phyloP scores from a whole-genome alignment of 140 eudicot genomes.

The Cichorium intybus region DNA sequence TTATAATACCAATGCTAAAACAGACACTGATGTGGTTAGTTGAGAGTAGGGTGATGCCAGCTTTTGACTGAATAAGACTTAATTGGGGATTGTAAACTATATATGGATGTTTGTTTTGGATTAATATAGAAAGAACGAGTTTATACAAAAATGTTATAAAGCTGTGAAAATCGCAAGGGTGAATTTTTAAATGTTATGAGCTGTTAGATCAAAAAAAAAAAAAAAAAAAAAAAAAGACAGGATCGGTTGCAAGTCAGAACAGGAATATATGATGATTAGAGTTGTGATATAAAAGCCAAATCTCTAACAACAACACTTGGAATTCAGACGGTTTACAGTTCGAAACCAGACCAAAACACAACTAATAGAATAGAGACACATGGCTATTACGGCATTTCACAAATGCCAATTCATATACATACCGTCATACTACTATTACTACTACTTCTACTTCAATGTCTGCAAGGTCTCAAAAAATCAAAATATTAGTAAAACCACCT shows the following conservation, averaged over 20 bases:
- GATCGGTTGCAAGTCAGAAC: not conserved
- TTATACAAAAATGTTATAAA: no score
- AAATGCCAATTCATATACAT: constrained; percentile 27
- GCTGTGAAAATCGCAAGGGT: no score
- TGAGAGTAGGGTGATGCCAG: no score
- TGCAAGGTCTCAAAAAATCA: constrained; percentile 18
- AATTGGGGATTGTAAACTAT: no score
- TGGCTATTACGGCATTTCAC: constrained; percentile 19
- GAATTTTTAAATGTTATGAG: no score
- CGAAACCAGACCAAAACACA: not conserved
- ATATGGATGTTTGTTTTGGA: no score
- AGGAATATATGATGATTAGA: not conserved
- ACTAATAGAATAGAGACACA: not conserved
- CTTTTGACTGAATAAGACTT: no score
- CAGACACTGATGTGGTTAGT: no score
- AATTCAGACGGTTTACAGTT: not conserved
- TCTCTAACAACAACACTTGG: not conserved
- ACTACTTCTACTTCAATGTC: constrained; percentile 8
- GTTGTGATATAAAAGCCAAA: constrained; percentile 16
- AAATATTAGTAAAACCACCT: not conserved
- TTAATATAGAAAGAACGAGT: no score
- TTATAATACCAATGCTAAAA: no score
- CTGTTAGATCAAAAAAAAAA: not conserved
- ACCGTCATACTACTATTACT: constrained; percentile 17
- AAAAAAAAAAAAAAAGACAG: not conserved